Conservation (phyloP, 768 basidiomycete genomes). For the Suillus decipiens region DNA sequence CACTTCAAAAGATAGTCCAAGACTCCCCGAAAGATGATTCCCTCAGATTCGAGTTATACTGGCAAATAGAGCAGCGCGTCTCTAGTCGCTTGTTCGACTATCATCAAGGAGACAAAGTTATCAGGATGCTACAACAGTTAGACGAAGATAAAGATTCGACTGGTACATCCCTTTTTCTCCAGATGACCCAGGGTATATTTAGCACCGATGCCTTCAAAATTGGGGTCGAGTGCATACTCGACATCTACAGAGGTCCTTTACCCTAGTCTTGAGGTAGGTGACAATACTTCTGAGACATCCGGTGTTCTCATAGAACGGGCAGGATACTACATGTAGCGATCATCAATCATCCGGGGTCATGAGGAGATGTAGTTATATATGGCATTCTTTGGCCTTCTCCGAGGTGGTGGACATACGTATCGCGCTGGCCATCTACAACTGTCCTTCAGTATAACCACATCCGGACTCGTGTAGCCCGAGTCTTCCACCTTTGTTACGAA, state of each 20-base stretch:
- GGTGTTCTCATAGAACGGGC: neutral
- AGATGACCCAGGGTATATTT: no score
- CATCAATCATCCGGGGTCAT: neutral
- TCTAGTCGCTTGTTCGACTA: conserved; percentile 2
- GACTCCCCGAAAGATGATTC: neutral
- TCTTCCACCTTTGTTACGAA: no score
- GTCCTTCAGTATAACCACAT: no score
- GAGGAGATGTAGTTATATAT: neutral
- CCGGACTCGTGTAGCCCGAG: no score
- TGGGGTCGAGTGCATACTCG: neutral
- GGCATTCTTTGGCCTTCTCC: neutral
- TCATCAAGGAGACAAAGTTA: neutral
- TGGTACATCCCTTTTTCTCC: neutral
- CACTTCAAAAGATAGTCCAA: neutral
- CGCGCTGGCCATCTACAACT: no score
- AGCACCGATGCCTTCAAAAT: no score
- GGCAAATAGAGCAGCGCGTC: no score
- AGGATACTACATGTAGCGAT: neutral
- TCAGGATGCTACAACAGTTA: neutral
- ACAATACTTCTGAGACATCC: neutral
- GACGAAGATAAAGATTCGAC: neutral
- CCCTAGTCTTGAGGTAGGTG: neutral
- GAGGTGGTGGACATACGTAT: neutral
- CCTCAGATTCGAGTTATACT: neutral
- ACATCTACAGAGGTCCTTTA: neutral